A percentile compares a stretch with the other conserved stretches of the same genome.
Evolutionary conservation across 2,329 filamentous ascomycete species (phyloP).

Genomic region (Beauveria varroae): DNA sequence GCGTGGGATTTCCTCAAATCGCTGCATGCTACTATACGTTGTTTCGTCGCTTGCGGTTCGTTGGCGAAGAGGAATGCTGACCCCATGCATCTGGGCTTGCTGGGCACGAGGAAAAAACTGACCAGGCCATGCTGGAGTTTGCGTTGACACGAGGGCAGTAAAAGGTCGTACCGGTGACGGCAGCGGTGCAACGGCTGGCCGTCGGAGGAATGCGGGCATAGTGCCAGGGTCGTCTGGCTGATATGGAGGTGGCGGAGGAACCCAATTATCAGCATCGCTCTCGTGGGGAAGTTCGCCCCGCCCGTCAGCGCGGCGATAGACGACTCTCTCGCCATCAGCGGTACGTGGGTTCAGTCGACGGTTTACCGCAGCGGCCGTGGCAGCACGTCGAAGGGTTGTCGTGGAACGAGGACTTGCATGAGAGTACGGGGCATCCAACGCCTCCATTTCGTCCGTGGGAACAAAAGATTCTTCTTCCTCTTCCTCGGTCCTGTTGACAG

Average conservation of each 20-base stretch:
- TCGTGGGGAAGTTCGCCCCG: conserved; percentile 71
- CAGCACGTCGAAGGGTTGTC: conserved; percentile 63
- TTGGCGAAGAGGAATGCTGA: conserved; percentile 19
- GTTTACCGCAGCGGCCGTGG: conserved; percentile 68
- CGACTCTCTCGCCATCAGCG: conserved; percentile 43
- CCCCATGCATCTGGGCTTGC: neutral
- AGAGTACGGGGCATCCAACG: conserved; percentile 63
- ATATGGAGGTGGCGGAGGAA: conserved; percentile 77
- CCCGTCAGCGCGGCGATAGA: conserved; percentile 63
- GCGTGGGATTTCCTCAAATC: conserved; percentile 19
- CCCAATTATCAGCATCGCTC: conserved; percentile 84
- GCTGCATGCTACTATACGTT: conserved; percentile 18
- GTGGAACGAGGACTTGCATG: conserved; percentile 65
- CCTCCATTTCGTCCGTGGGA: conserved; percentile 50
- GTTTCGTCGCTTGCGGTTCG: conserved; percentile 30
- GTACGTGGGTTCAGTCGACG: conserved; percentile 57
- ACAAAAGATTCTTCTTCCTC: conserved; percentile 31
- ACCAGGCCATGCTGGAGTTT: conserved; percentile 7
- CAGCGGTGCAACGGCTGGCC: conserved; percentile 34
- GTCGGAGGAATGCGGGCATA: conserved; percentile 48
- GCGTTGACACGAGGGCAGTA: neutral
- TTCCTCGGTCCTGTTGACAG: conserved; percentile 17
- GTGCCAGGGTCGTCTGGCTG: conserved; percentile 55
- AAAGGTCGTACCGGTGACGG: conserved; percentile 20
- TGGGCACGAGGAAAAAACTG: conserved; percentile 9